A percentile compares a stretch with the other conserved stretches of the same genome.
Evolutionary conservation across 2,329 filamentous ascomycete genomes (phyloP).

Genomic region (Pezicula carpinea): DNA sequence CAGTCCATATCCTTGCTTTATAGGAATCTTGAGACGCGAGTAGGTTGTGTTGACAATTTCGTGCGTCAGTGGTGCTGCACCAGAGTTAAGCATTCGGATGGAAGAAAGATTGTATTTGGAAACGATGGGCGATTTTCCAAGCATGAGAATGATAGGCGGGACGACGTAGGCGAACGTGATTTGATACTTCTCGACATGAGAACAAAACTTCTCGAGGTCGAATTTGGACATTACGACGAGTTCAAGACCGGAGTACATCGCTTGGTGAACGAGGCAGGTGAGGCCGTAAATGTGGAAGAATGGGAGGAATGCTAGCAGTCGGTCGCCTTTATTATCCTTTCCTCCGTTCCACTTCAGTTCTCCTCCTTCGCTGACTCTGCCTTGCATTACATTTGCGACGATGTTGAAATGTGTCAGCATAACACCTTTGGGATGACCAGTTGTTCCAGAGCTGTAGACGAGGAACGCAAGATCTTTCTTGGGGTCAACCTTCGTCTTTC

Average conservation of each 20-base stretch:
- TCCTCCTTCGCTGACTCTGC: conserved; percentile 45
- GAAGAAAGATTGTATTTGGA: conserved; percentile 75
- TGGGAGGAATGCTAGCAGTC: conserved; percentile 72
- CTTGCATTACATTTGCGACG: conserved; percentile 65
- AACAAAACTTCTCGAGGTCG: conserved; percentile 74
- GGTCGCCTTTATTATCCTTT: conserved; percentile 60
- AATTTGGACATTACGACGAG: conserved; percentile 74
- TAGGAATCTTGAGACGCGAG: conserved; percentile 66
- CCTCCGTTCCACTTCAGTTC: conserved; percentile 55
- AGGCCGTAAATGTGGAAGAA: conserved; percentile 92
- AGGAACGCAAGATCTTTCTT: conserved; percentile 75
- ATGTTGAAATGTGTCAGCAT: conserved; percentile 82
- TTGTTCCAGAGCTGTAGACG: conserved; percentile 86
- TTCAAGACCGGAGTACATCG: conserved; percentile 60
- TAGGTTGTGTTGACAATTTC: conserved; percentile 77
- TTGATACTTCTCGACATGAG: conserved; percentile 65
- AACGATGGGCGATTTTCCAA: conserved; percentile 75
- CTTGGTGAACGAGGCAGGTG: conserved; percentile 65
- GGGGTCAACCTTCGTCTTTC: conserved; percentile 59
- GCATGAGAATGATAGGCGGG: conserved; percentile 74
- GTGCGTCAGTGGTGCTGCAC: conserved; percentile 76
- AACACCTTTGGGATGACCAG: conserved; percentile 87
- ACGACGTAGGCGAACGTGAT: conserved; percentile 80
- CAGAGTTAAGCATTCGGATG: conserved; percentile 80
- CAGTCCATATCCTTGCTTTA: conserved; percentile 92